Conservation (phyloP, 1,139 yeast genomes). For the Magnusiomyces suaveolens region DNA sequence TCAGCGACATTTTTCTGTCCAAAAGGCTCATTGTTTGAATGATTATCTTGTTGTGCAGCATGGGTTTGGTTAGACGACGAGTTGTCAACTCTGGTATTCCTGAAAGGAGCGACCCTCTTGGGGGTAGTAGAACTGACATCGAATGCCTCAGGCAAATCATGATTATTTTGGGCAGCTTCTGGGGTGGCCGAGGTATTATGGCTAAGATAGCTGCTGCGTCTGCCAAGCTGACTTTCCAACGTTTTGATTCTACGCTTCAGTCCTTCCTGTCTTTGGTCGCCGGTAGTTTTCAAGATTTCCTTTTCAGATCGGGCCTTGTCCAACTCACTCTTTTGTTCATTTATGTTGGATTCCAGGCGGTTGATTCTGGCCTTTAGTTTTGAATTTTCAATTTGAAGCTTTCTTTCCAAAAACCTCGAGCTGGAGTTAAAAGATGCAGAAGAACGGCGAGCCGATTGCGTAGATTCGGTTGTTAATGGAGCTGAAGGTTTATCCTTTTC, state of each 20-base stretch:
- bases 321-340: conserved; percentile 13
- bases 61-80: not conserved
- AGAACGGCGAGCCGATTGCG: not conserved
- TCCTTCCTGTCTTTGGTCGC: conserved; percentile 17
- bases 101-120: not conserved
- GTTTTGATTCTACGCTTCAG: conserved; percentile 16
- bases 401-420: not conserved
- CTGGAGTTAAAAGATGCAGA: not conserved
- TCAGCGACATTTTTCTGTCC: not conserved
- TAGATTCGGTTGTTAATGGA: not conserved
- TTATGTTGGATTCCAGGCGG: conserved; percentile 14
- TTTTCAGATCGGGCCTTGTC: conserved; percentile 17
- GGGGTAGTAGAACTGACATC: not conserved
- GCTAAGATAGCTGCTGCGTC: not conserved
- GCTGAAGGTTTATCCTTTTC: not conserved
- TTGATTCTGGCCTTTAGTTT: conserved; percentile 13
- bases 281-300: conserved; percentile 17
- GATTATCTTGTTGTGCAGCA: not conserved
- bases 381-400: conserved; percentile 15
- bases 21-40: not conserved
- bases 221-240: conserved; percentile 5
- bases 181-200: not conserved
- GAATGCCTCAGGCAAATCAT: not conserved
- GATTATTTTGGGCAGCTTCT: not conserved
- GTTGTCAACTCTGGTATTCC: not conserved